These are phyloP conservation scores for Fusarium algeriense DNA, from an alignment of 2,329 filamentous ascomycete genomes.

Conservation along the genomic window DNA sequence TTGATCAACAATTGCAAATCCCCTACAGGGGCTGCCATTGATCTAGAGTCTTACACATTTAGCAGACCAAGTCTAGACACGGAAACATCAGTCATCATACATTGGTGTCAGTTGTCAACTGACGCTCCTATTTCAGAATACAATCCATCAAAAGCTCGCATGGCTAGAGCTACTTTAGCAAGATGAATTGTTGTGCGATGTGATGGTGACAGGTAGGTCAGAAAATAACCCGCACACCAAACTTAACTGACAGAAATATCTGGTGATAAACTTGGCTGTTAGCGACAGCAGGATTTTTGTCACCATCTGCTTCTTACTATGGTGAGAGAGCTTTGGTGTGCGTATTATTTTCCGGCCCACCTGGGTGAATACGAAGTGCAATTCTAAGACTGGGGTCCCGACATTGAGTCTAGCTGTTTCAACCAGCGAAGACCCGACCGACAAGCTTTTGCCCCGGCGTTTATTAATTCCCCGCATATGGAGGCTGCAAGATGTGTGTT, in stretches of 20 bases:
- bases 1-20: slow-evolving; percentile 40
- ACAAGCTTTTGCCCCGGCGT: slow-evolving; percentile 41
- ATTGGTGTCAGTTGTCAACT: background rate
- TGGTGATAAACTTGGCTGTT: no score
- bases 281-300: no score
- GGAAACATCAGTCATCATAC: background rate
- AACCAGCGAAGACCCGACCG: slow-evolving; percentile 24
- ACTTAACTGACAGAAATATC: no score
- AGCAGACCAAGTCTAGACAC: slow-evolving; percentile 3
- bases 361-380: slow-evolving; percentile 33
- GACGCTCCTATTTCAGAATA: background rate
- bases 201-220: slow-evolving; percentile 4
- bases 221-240: no score
- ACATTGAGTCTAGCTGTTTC: slow-evolving; percentile 31
- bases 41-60: background rate
- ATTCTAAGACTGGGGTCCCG: slow-evolving; percentile 30
- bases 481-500: slow-evolving; percentile 8
- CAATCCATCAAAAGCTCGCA: background rate
- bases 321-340: no score
- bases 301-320: no score
- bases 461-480: slow-evolving; percentile 31
- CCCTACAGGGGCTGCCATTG: slow-evolving; percentile 13
- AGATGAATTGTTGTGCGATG: slow-evolving; percentile 12
- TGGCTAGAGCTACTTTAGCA: slow-evolving; percentile 13
- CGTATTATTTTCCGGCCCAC: no score